Percentiles rank a stretch among this genome's conserved stretches.
These are phyloP conservation scores for Aspergillus floridensis DNA, from an alignment of 2,329 filamentous ascomycete species.

Conservation along the genomic window DNA sequence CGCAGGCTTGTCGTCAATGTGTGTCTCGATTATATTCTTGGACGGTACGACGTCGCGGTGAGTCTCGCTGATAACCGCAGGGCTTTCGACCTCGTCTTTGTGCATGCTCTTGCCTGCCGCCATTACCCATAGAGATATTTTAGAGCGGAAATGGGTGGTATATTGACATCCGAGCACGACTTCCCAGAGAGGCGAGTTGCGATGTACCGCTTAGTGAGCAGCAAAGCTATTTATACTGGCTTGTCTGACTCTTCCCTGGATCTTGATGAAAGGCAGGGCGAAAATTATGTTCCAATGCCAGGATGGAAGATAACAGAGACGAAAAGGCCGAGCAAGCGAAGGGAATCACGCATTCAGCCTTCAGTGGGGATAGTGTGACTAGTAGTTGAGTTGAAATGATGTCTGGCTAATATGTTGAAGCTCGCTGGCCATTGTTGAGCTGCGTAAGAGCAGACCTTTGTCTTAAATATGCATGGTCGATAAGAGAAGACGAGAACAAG, in stretches of 20 bases:
- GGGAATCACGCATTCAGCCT: background rate
- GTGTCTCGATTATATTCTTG: background rate
- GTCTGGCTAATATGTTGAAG: background rate
- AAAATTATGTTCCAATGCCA: background rate
- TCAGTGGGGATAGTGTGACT: background rate
- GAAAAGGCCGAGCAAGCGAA: background rate
- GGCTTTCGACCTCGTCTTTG: background rate
- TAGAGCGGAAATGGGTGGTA: background rate
- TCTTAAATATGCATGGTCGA: background rate
- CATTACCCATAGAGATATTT: background rate
- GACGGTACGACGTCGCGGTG: background rate
- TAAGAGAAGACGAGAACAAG: background rate
- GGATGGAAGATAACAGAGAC: background rate
- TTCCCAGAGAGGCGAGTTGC: background rate
- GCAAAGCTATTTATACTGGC: background rate
- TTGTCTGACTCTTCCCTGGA: background rate
- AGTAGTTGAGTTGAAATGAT: background rate
- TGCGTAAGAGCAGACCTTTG: background rate
- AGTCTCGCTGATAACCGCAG: background rate
- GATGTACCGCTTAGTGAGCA: background rate
- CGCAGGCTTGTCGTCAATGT: slow-evolving; percentile 9
- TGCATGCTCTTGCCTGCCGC: background rate
- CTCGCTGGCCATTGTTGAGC: background rate
- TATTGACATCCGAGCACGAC: background rate
- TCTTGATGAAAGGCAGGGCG: background rate